Evolutionary conservation across 108 stramenopile species (phyloP), one percentile per base, ranked within the genome.

Genomic region (Skeletonema menzelii): DNA sequence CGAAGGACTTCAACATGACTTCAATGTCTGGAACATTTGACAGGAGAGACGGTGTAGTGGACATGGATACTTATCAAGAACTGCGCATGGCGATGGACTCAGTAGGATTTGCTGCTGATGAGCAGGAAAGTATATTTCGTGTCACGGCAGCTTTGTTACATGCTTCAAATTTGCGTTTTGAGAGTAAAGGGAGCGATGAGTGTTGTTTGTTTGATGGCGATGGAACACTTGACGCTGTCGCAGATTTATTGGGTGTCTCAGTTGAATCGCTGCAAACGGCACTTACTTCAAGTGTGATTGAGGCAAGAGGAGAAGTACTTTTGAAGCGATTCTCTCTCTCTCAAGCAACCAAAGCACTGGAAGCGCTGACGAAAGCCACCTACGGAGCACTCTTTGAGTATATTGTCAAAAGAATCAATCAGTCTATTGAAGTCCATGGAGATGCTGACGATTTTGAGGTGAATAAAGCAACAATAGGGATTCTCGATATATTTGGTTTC

Each of bases 401-500:
- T 56, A 84, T 99, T 65, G 98, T 99, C 35, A 27, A 67, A 28
- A 82, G 83, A 59, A 86, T 99, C 69, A 99, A 99, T 82, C 77
- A 82, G 37, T 92, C 90, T 57, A 96, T 97, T 53, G 74, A 79
- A 61, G 83, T 86, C 6, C 71, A 56, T 44, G 73, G 63, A 24
- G 76, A 73, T 40, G 49, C 20, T 8, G 49, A 53, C 17, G 49
- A 53, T 8, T 53, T 22, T 53, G 17, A 37, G 28, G 27, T 28
- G 62, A 58, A 60, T 12, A 27, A 55, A 35, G 80, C 91, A 8
- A 91, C 91, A 22, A 98, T 98, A 56, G 97, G 97, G 47, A 93
- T 99, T 27, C 80, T 99, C 20, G 99, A 99, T 73, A 99, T 99
- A 63, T 99, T 99, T 80, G 99, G 99, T 26, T 99, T 99, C 71